Evolutionary conservation across 164 flowering plant genomes (phyloP), one percentile per base, ranked within the genome.

Genomic region (Annona cherimola): DNA sequence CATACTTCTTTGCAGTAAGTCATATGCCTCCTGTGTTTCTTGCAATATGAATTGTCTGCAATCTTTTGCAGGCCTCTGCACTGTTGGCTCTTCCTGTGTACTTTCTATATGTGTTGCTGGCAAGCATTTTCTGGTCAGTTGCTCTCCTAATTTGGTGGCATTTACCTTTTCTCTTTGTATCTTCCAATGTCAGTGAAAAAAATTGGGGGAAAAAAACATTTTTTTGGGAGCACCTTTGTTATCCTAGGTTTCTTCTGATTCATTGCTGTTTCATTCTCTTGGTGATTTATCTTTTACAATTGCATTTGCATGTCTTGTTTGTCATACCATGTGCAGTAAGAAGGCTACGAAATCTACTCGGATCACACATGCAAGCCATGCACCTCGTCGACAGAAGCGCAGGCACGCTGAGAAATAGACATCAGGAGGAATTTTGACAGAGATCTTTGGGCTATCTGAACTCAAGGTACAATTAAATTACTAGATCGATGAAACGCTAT

Each of bases 1-100:
- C 35, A 26, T 43, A 14, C n/a, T 45, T 39, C 3, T n/a, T 67
- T 67, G 7, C 18, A 8, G 12, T 50, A 12, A 9, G 14, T 50
- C 11, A 41, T 45, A 39, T 45, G 16, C 46, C n/a, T 2, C 2
- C 35, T 14, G 18, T 45, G 71, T 20, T 14, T 42, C 19, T 35
- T 20, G 16, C n/a, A 42, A 40, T 67, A 7, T 70, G 55, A 26
- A 26, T 68, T 66, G n/a, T 39, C 69, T 70, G 40, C 68, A 39
- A 11, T 42, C 43, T 75, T 12, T 39, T 81, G 73, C 64, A 93
- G 98, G 97, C 98, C 44, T 91, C 97, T 77, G 92, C 91, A 45
- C 66, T 89, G 45, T 79, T 93, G 85, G 97, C 90, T 54, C 72
- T 91, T 9, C 94, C 97, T 1, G 73, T 90, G 19, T 77, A 88